Evolutionary conservation across 1,139 yeast genomes (phyloP).

Genomic region (Protomyces arabidopsidicola): DNA sequence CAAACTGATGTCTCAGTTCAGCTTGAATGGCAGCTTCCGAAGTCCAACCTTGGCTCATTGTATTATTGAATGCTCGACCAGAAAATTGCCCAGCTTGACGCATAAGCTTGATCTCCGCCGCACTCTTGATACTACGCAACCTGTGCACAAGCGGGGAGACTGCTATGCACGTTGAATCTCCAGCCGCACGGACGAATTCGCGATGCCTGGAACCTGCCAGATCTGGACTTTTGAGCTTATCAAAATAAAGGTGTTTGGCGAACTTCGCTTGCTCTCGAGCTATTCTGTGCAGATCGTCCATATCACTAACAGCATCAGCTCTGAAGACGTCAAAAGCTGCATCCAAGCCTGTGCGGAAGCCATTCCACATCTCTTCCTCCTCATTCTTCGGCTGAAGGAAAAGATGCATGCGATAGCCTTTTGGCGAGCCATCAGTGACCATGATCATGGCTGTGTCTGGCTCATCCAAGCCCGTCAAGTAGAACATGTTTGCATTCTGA

Average conservation of each 20-base stretch:
- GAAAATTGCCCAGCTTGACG: constrained; percentile 77
- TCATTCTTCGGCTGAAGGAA: constrained; percentile 81
- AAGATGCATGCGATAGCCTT: constrained; percentile 53
- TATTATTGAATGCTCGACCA: constrained; percentile 74
- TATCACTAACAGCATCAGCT: constrained; percentile 59
- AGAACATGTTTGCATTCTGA: constrained; percentile 71
- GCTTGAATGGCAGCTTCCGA: constrained; percentile 84
- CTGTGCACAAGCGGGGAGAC: constrained; percentile 51
- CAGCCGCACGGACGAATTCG: constrained; percentile 35
- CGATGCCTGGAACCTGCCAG: constrained; percentile 22
- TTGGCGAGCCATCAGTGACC: constrained; percentile 46
- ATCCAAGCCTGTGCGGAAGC: constrained; percentile 77
- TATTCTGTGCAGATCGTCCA: constrained; percentile 6
- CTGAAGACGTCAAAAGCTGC: constrained; percentile 81
- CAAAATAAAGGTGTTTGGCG: constrained; percentile 52
- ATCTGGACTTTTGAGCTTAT: constrained; percentile 35
- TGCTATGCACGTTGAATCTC: constrained; percentile 41
- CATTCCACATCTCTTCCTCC: constrained; percentile 86
- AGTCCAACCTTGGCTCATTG: constrained; percentile 56
- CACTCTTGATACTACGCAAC: constrained; percentile 66
- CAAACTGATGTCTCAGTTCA: constrained; percentile 60
- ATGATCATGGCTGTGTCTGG: constrained; percentile 76
- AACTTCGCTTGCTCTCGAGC: constrained; percentile 48
- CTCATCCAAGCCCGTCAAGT: constrained; percentile 59
- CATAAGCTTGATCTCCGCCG: constrained; percentile 71